Evolutionary conservation across 1,139 yeast genomes (phyloP).

Genomic region (Magnusiomyces clavatus): DNA sequence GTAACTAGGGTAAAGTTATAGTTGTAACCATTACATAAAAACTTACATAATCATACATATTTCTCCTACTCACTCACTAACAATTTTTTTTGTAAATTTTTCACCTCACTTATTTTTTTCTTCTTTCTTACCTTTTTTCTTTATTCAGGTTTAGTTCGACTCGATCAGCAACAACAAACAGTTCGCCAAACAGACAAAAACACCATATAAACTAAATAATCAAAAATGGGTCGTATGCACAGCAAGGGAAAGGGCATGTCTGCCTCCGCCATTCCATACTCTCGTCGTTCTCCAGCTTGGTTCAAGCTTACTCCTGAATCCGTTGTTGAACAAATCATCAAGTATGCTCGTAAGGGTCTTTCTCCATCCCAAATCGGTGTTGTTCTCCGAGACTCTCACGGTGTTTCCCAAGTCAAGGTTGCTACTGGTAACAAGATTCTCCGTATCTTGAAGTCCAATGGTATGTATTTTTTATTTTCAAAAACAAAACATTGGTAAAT

Average conservation of each 20-base stretch:
- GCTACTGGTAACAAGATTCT: conserved; percentile 99
- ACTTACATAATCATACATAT: too few relatives aligned
- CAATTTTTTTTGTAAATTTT: too few relatives aligned
- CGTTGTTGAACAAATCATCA: conserved; percentile 96
- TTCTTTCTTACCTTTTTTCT: too few relatives aligned
- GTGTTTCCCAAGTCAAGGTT: conserved; percentile 95
- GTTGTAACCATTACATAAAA: too few relatives aligned
- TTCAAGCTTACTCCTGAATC: conserved; percentile 95
- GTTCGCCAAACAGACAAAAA: neutral
- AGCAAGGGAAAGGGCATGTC: conserved; percentile 96
- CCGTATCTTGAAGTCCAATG: conserved; percentile 98
- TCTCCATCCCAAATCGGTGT: conserved; percentile 99
- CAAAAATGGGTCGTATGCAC: conserved; percentile 57
- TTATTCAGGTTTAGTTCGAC: too few relatives aligned
- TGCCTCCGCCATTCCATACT: conserved; percentile 98
- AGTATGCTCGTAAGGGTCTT: conserved; percentile 99
- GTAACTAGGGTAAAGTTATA: too few relatives aligned
- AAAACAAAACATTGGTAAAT: neutral
- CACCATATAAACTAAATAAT: neutral
- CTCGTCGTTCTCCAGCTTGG: conserved; percentile 99
- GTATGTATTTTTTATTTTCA: conserved; percentile 37
- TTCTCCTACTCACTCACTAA: too few relatives aligned
- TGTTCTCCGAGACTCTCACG: conserved; percentile 98
- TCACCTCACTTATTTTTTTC: too few relatives aligned
- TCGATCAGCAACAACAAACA: neutral